These are phyloP conservation scores for Prunus mume DNA, from an alignment of 306 rosid species.

Conservation along the genomic window DNA sequence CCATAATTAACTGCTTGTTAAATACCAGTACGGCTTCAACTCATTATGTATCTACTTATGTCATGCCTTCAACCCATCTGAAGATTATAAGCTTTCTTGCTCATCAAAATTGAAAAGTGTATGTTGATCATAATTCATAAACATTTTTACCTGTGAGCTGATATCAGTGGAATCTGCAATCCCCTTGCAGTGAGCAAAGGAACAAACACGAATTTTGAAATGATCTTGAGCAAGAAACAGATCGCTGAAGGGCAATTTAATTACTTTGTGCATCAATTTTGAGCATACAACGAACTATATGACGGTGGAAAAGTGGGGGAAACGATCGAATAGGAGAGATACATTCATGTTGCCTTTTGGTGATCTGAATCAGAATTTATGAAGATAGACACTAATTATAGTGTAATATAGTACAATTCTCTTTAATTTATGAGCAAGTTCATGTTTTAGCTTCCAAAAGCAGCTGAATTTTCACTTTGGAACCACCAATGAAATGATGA, in stretches of 20 bases:
- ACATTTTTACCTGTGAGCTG: no score
- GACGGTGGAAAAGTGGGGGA: conserved; percentile 4
- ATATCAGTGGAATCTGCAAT: no score
- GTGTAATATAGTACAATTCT: not conserved
- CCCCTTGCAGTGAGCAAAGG: not conserved
- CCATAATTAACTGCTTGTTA: not conserved
- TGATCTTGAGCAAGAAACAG: not conserved
- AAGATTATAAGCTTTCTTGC: not conserved
- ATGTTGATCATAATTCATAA: no score
- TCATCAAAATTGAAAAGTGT: no score
- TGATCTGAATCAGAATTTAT: not conserved
- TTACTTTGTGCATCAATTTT: not conserved
- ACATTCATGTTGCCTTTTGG: not conserved
- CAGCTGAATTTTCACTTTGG: not conserved
- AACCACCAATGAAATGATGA: conserved; percentile 4
- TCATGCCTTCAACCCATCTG: not conserved
- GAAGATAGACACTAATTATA: not conserved
- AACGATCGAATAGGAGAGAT: not conserved
- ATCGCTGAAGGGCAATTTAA: not conserved
- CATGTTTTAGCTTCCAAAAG: not conserved
- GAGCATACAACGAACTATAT: not conserved
- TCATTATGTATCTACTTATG: not conserved
- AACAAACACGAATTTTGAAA: not conserved
- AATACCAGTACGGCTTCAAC: not conserved
- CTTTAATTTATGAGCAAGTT: not conserved